These are phyloP conservation scores for Corymbia citriodora DNA, from an alignment of 441 rosid genomes.

Conservation along the genomic window DNA sequence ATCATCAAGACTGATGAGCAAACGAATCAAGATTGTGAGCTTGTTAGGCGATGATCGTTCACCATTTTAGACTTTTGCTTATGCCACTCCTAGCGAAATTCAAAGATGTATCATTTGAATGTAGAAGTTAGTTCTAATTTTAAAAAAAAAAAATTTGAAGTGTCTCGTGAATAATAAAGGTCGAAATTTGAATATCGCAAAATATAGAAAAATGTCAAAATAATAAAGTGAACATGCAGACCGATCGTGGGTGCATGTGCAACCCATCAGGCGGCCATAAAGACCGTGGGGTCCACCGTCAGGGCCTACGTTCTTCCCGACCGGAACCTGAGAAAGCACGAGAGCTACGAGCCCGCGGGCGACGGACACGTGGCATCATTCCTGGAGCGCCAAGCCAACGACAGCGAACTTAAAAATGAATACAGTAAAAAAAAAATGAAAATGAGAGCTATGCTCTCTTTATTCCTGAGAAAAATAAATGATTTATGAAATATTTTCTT, in stretches of 20 bases:
- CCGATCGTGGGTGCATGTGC: not conserved
- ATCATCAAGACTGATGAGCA: fast-evolving
- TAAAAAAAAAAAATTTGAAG: too few relatives aligned
- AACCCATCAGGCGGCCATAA: not conserved
- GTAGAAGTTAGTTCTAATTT: fast-evolving
- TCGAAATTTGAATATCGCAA: fast-evolving
- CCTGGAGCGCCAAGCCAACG: not conserved
- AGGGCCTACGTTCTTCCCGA: not conserved
- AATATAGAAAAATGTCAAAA: too few relatives aligned
- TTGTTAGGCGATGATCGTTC: too few relatives aligned
- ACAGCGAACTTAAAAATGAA: not conserved
- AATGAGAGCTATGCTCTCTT: not conserved
- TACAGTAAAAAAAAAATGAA: too few relatives aligned
- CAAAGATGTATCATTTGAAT: fast-evolving
- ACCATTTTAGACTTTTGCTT: not conserved
- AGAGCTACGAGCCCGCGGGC: not conserved
- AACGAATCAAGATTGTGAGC: fast-evolving
- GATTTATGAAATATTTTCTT: too few relatives aligned
- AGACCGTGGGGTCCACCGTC: fast-evolving
- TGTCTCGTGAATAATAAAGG: not conserved
- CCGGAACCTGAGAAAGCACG: fast-evolving
- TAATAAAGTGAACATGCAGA: too few relatives aligned
- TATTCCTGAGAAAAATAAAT: too few relatives aligned
- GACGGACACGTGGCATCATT: fast-evolving
- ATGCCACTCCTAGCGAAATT: too few relatives aligned